Base-by-base conservation (phyloP, 306 rosid genomes). In the Cucurbita pepo region DNA sequence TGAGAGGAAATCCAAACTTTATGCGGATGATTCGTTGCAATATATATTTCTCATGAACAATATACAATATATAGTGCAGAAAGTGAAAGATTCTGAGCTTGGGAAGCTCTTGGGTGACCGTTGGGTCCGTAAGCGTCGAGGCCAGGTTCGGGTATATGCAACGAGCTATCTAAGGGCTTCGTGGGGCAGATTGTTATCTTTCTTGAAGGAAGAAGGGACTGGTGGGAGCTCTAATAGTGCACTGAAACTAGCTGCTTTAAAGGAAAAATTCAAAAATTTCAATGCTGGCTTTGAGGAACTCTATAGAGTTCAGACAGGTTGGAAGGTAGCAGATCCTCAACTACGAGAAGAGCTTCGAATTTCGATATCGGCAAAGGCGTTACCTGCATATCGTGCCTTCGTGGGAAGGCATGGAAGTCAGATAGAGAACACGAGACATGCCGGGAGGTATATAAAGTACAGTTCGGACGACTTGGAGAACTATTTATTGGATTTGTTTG, bases 361-460 rank as follows among this genome's bases (percentile, higher is more conserved):
- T 76, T 85, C 89, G 36, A 84, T 89, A 73, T 89, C 96, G 0
- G 97, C 91, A 90, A 95, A 86, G 85, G 97, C 85, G 75, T 78
- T 95, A 70, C 97, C 97, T 7, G 99, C 99, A 7, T 95, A 95
- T 84, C 95, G 99, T 44, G 83, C 95, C 1, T 95, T 95, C 80
- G 45, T 84, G 82, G 99, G 99, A 69, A 82, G 99, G 81, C 91
- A 91, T 59, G 82, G 88, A 53, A 65, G 87, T 83, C 99, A 91
- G 82, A 86, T 95, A 55, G 99, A 91, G 73, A 77, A 79, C 54
- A 92, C 95, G 76, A 89, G 96, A 79, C 87, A 91, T 83, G 80
- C 78, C 6, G 92, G 92, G 80, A 95, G 87, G 73, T 91, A 95
- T 81, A 86, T 95, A 60, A 95, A 91, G 88, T 91, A 91, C 82